Evolutionary conservation across 345 rosid species (phyloP).

Genomic region (Brassica carinata): DNA sequence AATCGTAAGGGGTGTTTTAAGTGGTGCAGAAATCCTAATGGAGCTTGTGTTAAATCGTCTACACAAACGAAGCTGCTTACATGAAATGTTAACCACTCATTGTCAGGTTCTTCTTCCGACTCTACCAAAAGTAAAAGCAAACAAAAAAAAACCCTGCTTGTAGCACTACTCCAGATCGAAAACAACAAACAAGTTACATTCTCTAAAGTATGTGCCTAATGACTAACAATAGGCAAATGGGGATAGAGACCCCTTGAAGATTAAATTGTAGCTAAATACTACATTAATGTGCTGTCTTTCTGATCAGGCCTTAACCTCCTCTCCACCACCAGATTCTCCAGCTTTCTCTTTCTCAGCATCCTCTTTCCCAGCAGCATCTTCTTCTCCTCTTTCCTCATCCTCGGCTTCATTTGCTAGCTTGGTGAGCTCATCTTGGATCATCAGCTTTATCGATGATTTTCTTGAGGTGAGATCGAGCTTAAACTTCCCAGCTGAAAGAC

Average conservation of each 20-base stretch:
- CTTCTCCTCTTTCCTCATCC: conserved; percentile 61
- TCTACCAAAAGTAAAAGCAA: conserved; percentile 7
- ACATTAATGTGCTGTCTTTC: conserved; percentile 1
- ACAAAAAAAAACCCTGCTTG: not conserved
- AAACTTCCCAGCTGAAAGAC: conserved; percentile 52
- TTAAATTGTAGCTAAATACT: conserved; percentile 16
- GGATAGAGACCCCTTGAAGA: conserved; percentile 5
- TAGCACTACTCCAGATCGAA: conserved; percentile 11
- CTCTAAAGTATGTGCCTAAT: conserved; percentile 25
- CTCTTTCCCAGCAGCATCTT: conserved; percentile 22
- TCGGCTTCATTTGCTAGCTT: conserved; percentile 81
- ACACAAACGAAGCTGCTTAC: conserved; percentile 34
- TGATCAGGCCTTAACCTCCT: conserved; percentile 48
- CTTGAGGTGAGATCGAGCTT: conserved; percentile 53
- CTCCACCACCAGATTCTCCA: conserved; percentile 7
- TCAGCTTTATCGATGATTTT: conserved; percentile 69
- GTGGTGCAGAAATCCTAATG: conserved; percentile 3
- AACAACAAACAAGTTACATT: conserved; percentile 35
- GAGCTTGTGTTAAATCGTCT: conserved; percentile 33
- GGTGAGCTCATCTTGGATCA: conserved; percentile 91
- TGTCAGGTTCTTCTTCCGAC: not conserved
- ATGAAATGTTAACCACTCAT: not conserved
- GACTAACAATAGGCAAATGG: conserved; percentile 22
- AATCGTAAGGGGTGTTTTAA: not conserved
- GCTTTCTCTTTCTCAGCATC: conserved; percentile 59